Evolutionary conservation across 164 flowering plant genomes (phyloP).

Genomic region (Buxus sempervirens): DNA sequence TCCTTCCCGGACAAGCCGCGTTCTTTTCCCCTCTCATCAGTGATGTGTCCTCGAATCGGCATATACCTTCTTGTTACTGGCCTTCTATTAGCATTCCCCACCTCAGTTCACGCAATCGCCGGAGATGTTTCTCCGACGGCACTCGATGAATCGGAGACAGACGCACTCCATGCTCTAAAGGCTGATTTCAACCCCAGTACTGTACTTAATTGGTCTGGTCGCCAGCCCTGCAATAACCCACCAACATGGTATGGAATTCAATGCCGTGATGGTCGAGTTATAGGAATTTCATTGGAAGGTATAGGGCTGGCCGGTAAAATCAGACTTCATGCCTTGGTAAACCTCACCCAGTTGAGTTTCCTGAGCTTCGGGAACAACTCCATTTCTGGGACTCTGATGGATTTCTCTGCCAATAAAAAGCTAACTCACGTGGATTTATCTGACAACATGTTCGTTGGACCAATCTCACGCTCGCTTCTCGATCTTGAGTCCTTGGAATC

Average conservation of each 20-base stretch:
- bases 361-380: slow-evolving; percentile 45
- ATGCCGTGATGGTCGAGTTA: slow-evolving; percentile 38
- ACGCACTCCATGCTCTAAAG: slow-evolving; percentile 39
- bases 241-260: slow-evolving; percentile 40
- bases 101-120: not conserved
- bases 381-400: slow-evolving; percentile 32
- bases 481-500: slow-evolving; percentile 24
- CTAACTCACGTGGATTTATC: slow-evolving; percentile 41
- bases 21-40: not conserved
- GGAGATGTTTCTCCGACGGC: slow-evolving; percentile 6
- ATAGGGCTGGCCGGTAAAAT: slow-evolving; percentile 35
- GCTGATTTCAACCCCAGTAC: slow-evolving; percentile 26
- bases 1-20: not conserved
- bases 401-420: slow-evolving; percentile 36
- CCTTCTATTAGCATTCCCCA: slow-evolving; percentile 9
- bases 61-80: not conserved
- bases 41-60: slow-evolving; percentile 8
- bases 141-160: slow-evolving; percentile 25
- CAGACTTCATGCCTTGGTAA: slow-evolving; percentile 24
- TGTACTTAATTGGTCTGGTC: slow-evolving; percentile 45
- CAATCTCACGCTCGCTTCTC: slow-evolving; percentile 31
- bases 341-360: slow-evolving; percentile 27
- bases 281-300: slow-evolving; percentile 26
- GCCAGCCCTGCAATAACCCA: slow-evolving; percentile 26
- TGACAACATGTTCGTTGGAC: slow-evolving; percentile 37